A percentile compares a stretch with the other conserved stretches of the same genome.
These are phyloP conservation scores for Elsinoe fawcettii DNA, from an alignment of 2,329 filamentous ascomycete genomes.

Conservation along the genomic window DNA sequence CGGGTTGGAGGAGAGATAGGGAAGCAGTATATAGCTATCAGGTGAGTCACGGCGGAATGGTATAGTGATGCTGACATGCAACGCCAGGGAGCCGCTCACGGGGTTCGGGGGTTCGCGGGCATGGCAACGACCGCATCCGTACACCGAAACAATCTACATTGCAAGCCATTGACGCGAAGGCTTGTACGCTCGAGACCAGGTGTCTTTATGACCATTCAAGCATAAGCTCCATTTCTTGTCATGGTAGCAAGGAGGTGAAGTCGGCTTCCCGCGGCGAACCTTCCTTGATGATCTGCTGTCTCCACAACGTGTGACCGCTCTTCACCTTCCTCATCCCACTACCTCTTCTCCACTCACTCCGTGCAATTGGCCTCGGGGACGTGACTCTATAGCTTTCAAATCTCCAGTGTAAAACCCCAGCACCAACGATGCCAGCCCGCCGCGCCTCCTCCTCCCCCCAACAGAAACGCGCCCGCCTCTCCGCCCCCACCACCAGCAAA, in stretches of 20 bases:
- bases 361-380: neutral
- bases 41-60: neutral
- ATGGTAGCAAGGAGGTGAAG: neutral
- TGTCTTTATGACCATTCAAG: too few species aligned
- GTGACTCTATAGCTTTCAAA: neutral
- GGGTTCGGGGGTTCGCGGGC: too few species aligned
- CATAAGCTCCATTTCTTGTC: neutral
- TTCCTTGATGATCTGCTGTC: neutral
- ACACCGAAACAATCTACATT: too few species aligned
- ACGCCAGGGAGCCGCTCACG: too few species aligned
- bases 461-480: conserved; percentile 4
- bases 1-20: too few species aligned
- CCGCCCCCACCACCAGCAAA: neutral
- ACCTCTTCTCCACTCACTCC: neutral
- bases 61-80: neutral
- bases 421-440: neutral
- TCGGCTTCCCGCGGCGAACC: neutral
- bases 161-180: too few species aligned
- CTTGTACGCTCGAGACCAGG: too few species aligned
- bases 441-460: neutral
- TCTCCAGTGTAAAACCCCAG: neutral
- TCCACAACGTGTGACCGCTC: neutral
- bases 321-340: neutral
- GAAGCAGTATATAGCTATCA: neutral
- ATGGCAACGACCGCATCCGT: too few species aligned